Base-by-base conservation (phyloP, 1,284 basidiomycete genomes). In the Coniferiporia sulphurascens region DNA sequence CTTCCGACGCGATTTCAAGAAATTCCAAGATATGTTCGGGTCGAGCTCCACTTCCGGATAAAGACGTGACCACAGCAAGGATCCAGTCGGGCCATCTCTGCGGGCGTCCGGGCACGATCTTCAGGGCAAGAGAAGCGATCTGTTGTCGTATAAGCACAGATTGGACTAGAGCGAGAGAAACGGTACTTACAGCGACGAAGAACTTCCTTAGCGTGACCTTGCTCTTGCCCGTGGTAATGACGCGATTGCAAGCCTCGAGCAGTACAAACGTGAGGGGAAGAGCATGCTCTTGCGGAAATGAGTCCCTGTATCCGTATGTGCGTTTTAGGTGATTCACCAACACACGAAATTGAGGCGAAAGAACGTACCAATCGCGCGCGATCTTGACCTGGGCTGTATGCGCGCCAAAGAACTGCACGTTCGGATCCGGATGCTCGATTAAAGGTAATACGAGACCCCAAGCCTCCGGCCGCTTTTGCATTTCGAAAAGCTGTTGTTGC, bases 381-480 rank as follows among this genome's bases (percentile, higher is more conserved):
- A 95, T 92, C 80, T 95, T 95, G 62, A 94, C 90, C 69, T 94
- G 91, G 1, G 89, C 84, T 0, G 91, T 95, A 69, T 95, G 92
- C 4, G 93, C 93, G 4, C 92, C 91, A 69, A 93, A 95, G 79
- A 95, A 95, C 68, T 93, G 87, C 7, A 95, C 91, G 66, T 91
- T 91, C 52, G 80, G 78, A 71, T 94, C 88, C 64, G 77, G 72
- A 66, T 87, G 78, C 17, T 84, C 78, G 43, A 91, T 72, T 63
- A 92, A 80, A 0, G 90, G 89, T 45, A 89, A 76, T 32, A 91
- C 82, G 49, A 92, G 74, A 12, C 89, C 89, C 90, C 90, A 92
- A 4, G 89, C 89, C 64, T 84, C 81, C 52, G 81, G 82, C 59
- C 80, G 75, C 65, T 85, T 87, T 71, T 91, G 89, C 13, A 90